Evolutionary conservation across 352 stramenopile species (phyloP).

Genomic region (Phytophthora hybrid): DNA sequence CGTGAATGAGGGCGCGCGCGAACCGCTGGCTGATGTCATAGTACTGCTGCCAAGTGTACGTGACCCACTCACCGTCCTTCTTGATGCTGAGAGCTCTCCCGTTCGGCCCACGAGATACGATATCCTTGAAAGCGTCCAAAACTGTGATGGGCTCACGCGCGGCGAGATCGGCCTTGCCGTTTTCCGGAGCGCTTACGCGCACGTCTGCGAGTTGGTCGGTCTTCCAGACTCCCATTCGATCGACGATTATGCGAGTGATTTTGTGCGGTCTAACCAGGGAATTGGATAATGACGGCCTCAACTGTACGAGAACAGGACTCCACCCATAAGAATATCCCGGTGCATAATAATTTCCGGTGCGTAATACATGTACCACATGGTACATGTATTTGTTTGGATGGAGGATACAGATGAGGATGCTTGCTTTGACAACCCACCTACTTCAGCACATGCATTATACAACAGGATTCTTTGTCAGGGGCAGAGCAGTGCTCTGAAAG

Average conservation of each 20-base stretch:
- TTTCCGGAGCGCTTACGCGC: background rate
- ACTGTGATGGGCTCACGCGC: slow-evolving; percentile 48
- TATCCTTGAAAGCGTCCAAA: slow-evolving; percentile 47
- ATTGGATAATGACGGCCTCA: slow-evolving; percentile 24
- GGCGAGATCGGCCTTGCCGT: slow-evolving; percentile 31
- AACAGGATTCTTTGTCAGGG: background rate
- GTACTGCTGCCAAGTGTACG: slow-evolving; percentile 81
- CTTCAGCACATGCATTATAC: too few species aligned
- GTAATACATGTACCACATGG: too few species aligned
- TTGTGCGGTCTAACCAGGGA: background rate
- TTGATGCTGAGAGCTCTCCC: slow-evolving; percentile 53
- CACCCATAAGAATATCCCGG: too few species aligned
- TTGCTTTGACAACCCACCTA: too few species aligned
- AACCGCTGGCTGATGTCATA: slow-evolving; percentile 71
- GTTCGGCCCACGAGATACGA: slow-evolving; percentile 36
- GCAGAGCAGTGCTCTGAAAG: background rate
- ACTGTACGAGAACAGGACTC: too few species aligned
- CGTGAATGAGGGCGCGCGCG: slow-evolving; percentile 76
- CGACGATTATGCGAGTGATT: background rate
- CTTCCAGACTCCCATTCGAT: slow-evolving; percentile 34
- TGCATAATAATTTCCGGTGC: too few species aligned
- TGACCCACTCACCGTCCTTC: slow-evolving; percentile 54
- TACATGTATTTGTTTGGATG: too few species aligned
- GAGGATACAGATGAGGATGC: too few species aligned
- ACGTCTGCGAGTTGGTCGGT: slow-evolving; percentile 1